These are phyloP conservation scores for Colletotrichum incanum DNA, from an alignment of 2,329 filamentous ascomycete genomes.

Conservation along the genomic window DNA sequence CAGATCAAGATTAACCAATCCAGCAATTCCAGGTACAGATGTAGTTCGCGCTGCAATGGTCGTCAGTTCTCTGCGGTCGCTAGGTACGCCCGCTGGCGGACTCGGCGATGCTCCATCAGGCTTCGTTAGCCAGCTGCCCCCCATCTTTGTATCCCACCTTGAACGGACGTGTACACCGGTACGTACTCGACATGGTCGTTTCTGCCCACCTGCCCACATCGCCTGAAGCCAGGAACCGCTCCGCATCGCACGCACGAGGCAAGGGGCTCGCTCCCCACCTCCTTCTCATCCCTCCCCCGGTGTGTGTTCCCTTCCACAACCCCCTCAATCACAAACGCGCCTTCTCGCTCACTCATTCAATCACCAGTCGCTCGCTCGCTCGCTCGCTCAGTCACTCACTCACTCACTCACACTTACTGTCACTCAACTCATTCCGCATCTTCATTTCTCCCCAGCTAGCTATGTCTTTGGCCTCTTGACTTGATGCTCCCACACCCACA, in stretches of 20 bases:
- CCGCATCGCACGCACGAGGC: constrained; percentile 41
- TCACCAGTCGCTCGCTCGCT: background rate
- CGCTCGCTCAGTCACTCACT: background rate
- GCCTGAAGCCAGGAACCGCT: constrained; percentile 41
- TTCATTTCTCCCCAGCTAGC: too few species aligned
- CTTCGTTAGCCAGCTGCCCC: constrained; percentile 5
- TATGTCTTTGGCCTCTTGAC: background rate
- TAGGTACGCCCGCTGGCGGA: constrained; percentile 18
- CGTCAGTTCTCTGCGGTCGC: background rate
- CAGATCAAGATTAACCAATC: background rate
- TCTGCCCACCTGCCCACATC: constrained; percentile 7
- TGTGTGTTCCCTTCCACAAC: background rate
- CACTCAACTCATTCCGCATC: background rate
- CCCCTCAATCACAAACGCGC: background rate
- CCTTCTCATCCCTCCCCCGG: background rate
- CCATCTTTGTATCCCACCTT: constrained; percentile 13
- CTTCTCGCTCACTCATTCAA: background rate
- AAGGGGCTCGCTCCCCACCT: constrained; percentile 40
- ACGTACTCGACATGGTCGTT: constrained; percentile 7
- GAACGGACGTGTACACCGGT: background rate
- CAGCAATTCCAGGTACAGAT: background rate
- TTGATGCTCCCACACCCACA: background rate
- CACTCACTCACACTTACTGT: background rate
- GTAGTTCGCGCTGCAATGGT: background rate
- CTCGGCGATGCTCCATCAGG: constrained; percentile 28